phyloP scores from a whole-genome alignment of 2,329 filamentous ascomycete genomes.

The Albifimbria verrucaria region DNA sequence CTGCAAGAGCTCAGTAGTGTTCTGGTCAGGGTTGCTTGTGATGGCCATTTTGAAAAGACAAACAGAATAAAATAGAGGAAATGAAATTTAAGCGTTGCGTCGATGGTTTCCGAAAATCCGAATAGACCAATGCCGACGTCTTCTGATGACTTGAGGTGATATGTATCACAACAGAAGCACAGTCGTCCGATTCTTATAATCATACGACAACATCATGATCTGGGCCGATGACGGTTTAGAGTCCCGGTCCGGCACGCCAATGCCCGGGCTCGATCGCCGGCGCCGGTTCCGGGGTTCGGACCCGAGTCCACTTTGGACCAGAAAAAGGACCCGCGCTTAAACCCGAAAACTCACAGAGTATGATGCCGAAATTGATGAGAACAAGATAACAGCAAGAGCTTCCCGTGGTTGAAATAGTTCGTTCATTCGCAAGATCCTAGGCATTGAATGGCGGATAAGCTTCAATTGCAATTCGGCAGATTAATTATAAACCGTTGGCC shows the following conservation, averaged over 20 bases:
- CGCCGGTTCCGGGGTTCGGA: neutral
- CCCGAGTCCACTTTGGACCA: neutral
- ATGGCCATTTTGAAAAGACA: neutral
- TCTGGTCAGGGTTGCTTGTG: neutral
- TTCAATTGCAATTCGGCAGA: neutral
- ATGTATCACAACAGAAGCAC: no score
- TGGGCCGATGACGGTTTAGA: no score
- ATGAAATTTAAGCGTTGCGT: neutral
- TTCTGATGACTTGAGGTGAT: neutral
- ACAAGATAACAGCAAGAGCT: no score
- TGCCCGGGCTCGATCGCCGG: neutral
- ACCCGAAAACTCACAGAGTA: neutral
- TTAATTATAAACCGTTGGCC: neutral
- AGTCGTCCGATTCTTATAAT: no score
- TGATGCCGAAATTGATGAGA: neutral
- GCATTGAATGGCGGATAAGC: no score
- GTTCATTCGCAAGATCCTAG: no score
- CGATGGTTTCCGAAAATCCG: neutral
- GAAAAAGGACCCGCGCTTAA: neutral
- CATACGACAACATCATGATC: no score
- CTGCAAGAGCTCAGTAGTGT: slow-evolving; percentile 8
- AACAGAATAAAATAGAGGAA: neutral
- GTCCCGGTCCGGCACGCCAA: neutral
- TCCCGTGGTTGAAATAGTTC: no score
- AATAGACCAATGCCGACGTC: neutral